A percentile compares a stretch with the other conserved stretches of the same genome.
Conservation (phyloP, 768 basidiomycete species). For the Suillus weaverae region DNA sequence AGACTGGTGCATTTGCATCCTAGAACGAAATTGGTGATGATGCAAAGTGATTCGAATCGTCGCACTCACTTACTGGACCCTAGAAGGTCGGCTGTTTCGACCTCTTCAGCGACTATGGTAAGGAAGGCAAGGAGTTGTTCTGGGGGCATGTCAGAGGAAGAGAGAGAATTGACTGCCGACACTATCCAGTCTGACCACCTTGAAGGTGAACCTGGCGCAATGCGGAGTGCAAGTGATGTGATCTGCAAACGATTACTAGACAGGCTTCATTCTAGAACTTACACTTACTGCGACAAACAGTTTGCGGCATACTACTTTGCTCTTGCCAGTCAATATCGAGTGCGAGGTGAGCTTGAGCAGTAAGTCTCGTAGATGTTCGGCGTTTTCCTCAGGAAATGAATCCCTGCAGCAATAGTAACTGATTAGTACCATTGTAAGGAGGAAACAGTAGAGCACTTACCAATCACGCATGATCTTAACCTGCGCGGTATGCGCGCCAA, state of each 20-base stretch:
- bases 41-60: background rate
- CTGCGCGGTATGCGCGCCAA: conserved; percentile 90
- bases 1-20: conserved; percentile 62
- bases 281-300: conserved; percentile 79
- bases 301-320: conserved; percentile 79
- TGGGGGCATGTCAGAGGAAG: conserved; percentile 53
- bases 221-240: conserved; percentile 69
- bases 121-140: conserved; percentile 74
- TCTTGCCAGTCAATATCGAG: conserved; percentile 56
- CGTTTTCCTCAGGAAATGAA: conserved; percentile 64
- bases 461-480: conserved; percentile 94
- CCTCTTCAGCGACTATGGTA: conserved; percentile 82
- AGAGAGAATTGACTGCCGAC: conserved; percentile 61
- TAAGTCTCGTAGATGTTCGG: conserved; percentile 58
- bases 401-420: conserved; percentile 49
- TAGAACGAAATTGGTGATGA: conserved; percentile 29
- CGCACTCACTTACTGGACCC: conserved; percentile 67
- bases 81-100: conserved; percentile 71
- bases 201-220: conserved; percentile 57
- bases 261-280: background rate
- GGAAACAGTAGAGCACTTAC: conserved; percentile 41
- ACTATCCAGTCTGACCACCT: conserved; percentile 79
- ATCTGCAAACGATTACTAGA: conserved; percentile 40
- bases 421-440: conserved; percentile 7
- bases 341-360: conserved; percentile 70